Evolutionary conservation across 106 monocot species (phyloP), one percentile per base, ranked within the genome.

Genomic region (Iris macrosiphon): DNA sequence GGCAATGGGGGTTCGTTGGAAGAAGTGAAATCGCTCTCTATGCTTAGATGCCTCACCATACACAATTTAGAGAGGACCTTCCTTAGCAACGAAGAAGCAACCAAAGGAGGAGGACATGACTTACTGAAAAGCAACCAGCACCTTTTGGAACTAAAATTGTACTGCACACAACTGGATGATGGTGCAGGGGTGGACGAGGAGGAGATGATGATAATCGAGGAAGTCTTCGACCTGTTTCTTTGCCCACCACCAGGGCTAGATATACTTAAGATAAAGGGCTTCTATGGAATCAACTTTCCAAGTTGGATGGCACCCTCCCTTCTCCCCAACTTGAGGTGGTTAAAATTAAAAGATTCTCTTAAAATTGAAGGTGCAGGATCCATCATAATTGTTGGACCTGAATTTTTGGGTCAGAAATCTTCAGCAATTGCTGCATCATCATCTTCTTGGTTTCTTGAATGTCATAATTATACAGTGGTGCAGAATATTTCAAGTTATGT

Each of bases 161-260:
- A 18, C 7, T 47, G 55, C 53, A 18, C 44, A 19, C 1, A 7
- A 4, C 7, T 4, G 6, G 27, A 20, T 31, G 12, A 25, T 33
- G n/a, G 12, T 22, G 2, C 3, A 19, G n/a, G 18, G 6, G 45
- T 9, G 3, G 1, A 29, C 4, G 55, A 30, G 13, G 56, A 71
- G 6, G 47, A 4, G 11, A 40, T n/a, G 5, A 31, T 7, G 4
- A 55, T 1, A 46, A 71, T 39, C 4, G 18, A 38, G 29, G 47
- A 63, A 29, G 40, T 57, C 11, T 63, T 63, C 19, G 63, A 71
- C n/a, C n/a, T n/a, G 38, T 46, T 56, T 8, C 55, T 71, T 14
- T 40, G 40, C 25, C 71, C 71, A 13, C 63, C 71, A 26, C 7
- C 27, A 10, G 30, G 21, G 27, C 44, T 71, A 4, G 39, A 47